phyloP scores from a whole-genome alignment of 192 early-diverging fungal genomes.

The Coemansia biformis region DNA sequence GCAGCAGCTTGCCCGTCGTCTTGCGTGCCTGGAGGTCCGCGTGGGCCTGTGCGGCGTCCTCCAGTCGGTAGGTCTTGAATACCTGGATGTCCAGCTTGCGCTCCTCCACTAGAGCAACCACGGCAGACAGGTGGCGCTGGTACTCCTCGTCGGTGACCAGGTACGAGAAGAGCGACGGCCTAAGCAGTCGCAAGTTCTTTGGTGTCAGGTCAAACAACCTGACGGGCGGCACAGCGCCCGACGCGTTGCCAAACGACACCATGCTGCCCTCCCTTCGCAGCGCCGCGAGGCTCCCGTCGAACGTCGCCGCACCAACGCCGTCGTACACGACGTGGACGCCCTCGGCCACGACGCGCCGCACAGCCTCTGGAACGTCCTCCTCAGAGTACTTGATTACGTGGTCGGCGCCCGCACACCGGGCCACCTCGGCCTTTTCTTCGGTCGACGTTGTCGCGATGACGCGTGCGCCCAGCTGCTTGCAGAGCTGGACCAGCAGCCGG shows the following conservation, averaged over 20 bases:
- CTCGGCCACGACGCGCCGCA: slow-evolving; percentile 66
- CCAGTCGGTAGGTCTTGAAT: slow-evolving; percentile 70
- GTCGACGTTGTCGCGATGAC: slow-evolving; percentile 85
- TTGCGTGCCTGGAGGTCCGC: slow-evolving; percentile 67
- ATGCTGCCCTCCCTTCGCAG: slow-evolving; percentile 63
- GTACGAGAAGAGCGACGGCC: slow-evolving; percentile 72
- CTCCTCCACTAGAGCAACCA: slow-evolving; percentile 58
- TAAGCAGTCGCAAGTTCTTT: slow-evolving; percentile 68
- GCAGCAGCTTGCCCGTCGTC: slow-evolving; percentile 67
- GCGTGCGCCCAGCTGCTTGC: slow-evolving; percentile 67
- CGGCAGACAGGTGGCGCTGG: slow-evolving; percentile 51
- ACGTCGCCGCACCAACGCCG: slow-evolving; percentile 88
- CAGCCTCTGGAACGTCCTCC: slow-evolving; percentile 60
- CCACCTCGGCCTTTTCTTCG: slow-evolving; percentile 63
- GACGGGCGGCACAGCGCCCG: slow-evolving; percentile 70
- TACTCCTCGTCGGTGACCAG: slow-evolving; percentile 64
- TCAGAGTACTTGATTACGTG: slow-evolving; percentile 69
- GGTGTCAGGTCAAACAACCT: slow-evolving; percentile 54
- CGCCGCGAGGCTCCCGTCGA: slow-evolving; percentile 63
- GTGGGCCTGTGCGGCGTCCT: slow-evolving; percentile 72
- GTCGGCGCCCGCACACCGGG: slow-evolving; percentile 58
- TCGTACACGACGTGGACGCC: slow-evolving; percentile 83
- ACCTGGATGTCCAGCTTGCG: slow-evolving; percentile 63
- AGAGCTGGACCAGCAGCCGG: slow-evolving; percentile 69
- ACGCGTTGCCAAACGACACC: slow-evolving; percentile 86